Conservation (phyloP, 805 yeast species). For the Saccharomyces kudriavzevii region DNA sequence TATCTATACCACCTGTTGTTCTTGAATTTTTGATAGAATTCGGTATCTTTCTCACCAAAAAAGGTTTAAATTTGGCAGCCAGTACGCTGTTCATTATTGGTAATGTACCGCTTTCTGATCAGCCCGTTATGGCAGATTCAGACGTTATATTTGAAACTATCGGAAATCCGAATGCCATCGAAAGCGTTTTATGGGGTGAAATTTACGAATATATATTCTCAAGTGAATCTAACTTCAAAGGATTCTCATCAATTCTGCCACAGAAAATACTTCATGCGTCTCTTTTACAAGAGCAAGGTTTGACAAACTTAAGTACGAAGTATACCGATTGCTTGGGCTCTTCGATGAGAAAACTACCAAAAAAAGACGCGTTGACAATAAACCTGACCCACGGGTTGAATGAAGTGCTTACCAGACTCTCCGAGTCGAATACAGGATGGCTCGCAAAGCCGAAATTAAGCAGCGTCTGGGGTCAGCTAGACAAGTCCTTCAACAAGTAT, state of each 20-base stretch:
- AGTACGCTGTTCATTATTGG: constrained; percentile 41
- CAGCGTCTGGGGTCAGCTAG: constrained; percentile 81
- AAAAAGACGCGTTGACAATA: constrained; percentile 30
- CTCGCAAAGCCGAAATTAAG: constrained; percentile 70
- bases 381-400: constrained; percentile 30
- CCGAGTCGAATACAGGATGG: constrained; percentile 60
- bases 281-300: constrained; percentile 60
- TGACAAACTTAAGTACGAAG: constrained; percentile 48
- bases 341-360: constrained; percentile 34
- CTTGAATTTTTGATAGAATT: constrained; percentile 41
- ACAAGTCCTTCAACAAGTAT: constrained; percentile 66
- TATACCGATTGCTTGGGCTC: constrained; percentile 48
- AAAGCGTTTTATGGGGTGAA: constrained; percentile 53
- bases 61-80: constrained; percentile 32
- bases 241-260: constrained; percentile 47
- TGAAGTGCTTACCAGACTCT: constrained; percentile 38
- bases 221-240: constrained; percentile 27
- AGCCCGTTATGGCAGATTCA: constrained; percentile 20
- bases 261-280: constrained; percentile 62
- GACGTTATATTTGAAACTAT: constrained; percentile 35
- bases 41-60: constrained; percentile 39
- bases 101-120: constrained; percentile 36
- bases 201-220: constrained; percentile 52
- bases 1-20: constrained; percentile 20
- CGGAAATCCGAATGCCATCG: constrained; percentile 34